Evolutionary conservation across 2,329 filamentous ascomycete species (phyloP), one percentile per base, ranked within the genome.

Genomic region (Biscogniauxia sp.): DNA sequence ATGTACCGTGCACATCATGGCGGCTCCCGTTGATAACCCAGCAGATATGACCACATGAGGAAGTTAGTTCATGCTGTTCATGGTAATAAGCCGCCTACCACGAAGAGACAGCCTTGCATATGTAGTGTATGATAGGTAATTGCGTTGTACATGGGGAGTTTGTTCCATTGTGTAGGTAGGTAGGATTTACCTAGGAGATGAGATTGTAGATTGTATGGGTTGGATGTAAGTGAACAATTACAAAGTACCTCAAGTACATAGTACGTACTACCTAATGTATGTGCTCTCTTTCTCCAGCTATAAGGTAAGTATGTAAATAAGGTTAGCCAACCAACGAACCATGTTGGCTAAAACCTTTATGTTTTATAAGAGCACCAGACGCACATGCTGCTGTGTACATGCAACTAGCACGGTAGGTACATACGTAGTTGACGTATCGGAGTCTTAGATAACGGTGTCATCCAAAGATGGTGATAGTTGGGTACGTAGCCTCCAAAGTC

Each of bases 401-500:
- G 23, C 23, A 23, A 23, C 28, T 32, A 32, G 28, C 11, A 32
- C n/a, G 54, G 53, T 53, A 58, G 25, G 60, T 53, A 59, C 54
- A 23, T 28, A n/a, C n/a, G n/a, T n/a, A n/a, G n/a, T n/a, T n/a
- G n/a, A n/a, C n/a, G n/a, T n/a, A 55, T 58, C 59, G 57, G 20
- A 52, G 56, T 57, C 41, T 52, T 59, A 26, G 54, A 60, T 55
- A 57, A 54, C 52, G 56, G 50, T 54, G 57, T 51, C 32, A 54
- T 20, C 56, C 57, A 45, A 41, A 53, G 58, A 58, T 56, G 55
- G 45, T 28, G 57, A 60, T 59, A 13, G 32, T 13, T 56, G 59
- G 54, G 60, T 65, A 64, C 64, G 63, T 58, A 62, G 64, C 64
- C 52, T 54, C 51, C 2, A 53, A 62, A 63, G 61, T 58, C 58